A percentile compares a stretch with the other conserved stretches of the same genome.
Evolutionary conservation across 306 rosid species (phyloP).

Genomic region (Mucuna pruriens): DNA sequence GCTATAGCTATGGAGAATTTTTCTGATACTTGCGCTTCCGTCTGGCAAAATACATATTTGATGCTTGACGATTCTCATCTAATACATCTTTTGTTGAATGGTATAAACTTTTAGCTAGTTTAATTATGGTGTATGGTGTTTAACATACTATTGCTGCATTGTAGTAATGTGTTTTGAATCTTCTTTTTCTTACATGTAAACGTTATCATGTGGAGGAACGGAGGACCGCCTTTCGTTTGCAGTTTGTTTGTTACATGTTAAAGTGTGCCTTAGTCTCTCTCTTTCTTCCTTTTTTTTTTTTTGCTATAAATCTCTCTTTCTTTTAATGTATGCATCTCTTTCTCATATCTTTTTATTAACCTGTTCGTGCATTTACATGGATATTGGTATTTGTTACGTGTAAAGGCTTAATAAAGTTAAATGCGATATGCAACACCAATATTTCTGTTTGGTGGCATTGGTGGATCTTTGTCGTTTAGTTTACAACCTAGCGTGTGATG

Average conservation of each 20-base stretch:
- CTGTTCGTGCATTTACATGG: not conserved
- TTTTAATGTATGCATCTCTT: not conserved
- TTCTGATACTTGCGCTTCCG: conserved; percentile 36
- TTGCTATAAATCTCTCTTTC: not conserved
- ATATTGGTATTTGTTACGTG: conserved; percentile 18
- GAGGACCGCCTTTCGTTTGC: conserved; percentile 20
- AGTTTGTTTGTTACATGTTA: conserved; percentile 29
- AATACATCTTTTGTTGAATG: conserved; percentile 36
- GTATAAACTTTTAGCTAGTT: conserved; percentile 31
- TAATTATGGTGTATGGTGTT: conserved; percentile 21
- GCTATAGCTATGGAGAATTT: conserved; percentile 33
- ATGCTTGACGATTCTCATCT: conserved; percentile 36
- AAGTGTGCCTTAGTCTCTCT: not conserved
- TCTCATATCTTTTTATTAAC: not conserved
- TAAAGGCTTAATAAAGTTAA: conserved; percentile 25
- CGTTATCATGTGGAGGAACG: conserved; percentile 27
- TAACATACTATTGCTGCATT: conserved; percentile 25
- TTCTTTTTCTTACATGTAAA: conserved; percentile 30
- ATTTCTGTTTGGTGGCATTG: conserved; percentile 1
- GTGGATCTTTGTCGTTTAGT: conserved; percentile 11
- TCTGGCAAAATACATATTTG: conserved; percentile 34
- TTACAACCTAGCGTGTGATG: not conserved
- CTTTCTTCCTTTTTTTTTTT: not conserved
- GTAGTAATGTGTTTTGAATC: conserved; percentile 27
- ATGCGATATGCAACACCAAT: not conserved